Evolutionary conservation across 2,329 filamentous ascomycete species (phyloP), one percentile per base, ranked within the genome.

Genomic region (Talaromyces verruculosus): DNA sequence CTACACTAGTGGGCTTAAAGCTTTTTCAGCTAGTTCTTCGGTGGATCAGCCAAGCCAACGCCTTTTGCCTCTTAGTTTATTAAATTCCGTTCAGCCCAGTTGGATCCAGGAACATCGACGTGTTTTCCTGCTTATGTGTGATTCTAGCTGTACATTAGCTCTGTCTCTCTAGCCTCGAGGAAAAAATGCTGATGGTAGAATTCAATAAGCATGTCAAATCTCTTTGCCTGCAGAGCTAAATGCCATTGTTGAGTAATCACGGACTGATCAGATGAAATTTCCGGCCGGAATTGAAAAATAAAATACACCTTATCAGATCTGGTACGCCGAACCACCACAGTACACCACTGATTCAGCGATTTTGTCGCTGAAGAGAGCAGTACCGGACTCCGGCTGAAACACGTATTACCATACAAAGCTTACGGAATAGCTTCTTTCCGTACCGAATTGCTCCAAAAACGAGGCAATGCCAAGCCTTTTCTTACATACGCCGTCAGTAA

Each of bases 31-130:
- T 33, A 53, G 28, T 11, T 33, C n/a, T 4, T 4, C n/a, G 53
- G 53, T 57, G 53, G 53, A 57, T 37, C 30, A 39, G 53, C 53
- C 53, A 57, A 57, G 53, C 33, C 53, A 22, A 17, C 33, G 53
- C 53, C 53, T 57, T 37, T 57, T 25, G 53, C 51, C 51, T 57
- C 30, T 57, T 57, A 57, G 51, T 37, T 39, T 19, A 39, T 57
- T 41, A 41, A 17, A 57, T 57, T 39, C 53, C 39, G 3, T 19
- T 11, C 51, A 57, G 30, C 51, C 51, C 30, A 57, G 33, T 37
- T 37, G 53, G n/a, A 57, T 57, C 53, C 53, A 57, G 53, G 53
- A 37, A 57, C 53, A 8, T 53, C 49, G 49, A 53, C 15, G 49
- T 53, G 49, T n/a, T 53, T 53, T 53, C 49, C 28, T 19, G 49